Evolutionary conservation across 495 filamentous ascomycete species (phyloP).

Genomic region (Choiromyces venosus): DNA sequence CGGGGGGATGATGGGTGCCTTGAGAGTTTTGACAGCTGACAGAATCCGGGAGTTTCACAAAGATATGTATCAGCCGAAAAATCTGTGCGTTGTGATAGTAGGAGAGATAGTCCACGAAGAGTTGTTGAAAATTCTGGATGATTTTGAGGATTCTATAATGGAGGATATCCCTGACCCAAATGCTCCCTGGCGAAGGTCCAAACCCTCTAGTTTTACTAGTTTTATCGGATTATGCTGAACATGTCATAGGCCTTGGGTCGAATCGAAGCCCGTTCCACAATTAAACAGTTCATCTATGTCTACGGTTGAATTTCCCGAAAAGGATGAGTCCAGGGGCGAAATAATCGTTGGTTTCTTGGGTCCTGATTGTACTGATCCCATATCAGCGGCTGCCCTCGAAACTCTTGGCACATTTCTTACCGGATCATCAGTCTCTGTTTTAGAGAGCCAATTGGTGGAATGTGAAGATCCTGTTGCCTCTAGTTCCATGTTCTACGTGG

Average conservation of each 20-base stretch:
- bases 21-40: conserved; percentile 77
- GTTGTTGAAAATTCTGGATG: conserved; percentile 71
- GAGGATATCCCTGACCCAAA: conserved; percentile 68
- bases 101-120: conserved; percentile 81
- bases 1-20: conserved; percentile 88
- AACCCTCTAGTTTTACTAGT: conserved; percentile 6
- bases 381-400: conserved; percentile 61
- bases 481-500: conserved; percentile 67
- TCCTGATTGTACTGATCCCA: conserved; percentile 64
- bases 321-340: conserved; percentile 88
- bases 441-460: conserved; percentile 90
- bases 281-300: conserved; percentile 64
- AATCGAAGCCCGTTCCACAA: conserved; percentile 69
- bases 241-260: conserved; percentile 68
- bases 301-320: conserved; percentile 87
- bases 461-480: conserved; percentile 80
- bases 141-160: conserved; percentile 81
- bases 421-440: conserved; percentile 82
- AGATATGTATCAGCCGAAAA: conserved; percentile 97
- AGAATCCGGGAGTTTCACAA: conserved; percentile 87
- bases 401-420: conserved; percentile 76
- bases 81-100: conserved; percentile 81
- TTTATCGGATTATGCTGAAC: background rate
- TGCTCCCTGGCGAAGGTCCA: conserved; percentile 64
- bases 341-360: conserved; percentile 78